Evolutionary conservation across 306 rosid species (phyloP), one percentile per base, ranked within the genome.

Genomic region (Quercus dentata): DNA sequence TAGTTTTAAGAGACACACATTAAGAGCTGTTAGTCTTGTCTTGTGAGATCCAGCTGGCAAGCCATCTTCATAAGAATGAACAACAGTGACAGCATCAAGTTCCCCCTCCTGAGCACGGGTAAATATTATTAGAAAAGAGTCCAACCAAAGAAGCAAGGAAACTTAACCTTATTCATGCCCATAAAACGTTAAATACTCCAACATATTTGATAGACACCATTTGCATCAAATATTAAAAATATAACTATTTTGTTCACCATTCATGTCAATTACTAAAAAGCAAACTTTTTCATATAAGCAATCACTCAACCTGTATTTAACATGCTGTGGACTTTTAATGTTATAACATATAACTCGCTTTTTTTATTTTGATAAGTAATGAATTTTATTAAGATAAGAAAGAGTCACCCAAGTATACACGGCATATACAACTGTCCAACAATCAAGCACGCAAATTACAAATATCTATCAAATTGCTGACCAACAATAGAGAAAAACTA

Each of bases 51-150:
- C 92, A 75, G 91, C 77, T 57, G 97, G 85, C 51, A 35, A 51
- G 46, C 84, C 90, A 77, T 86, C 96, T 84, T 95, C 99, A 71
- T 95, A 95, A 21, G 98, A 91, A 86, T 95, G 92, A 86, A 95
- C 96, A 61, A 90, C 82, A 57, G 94, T 91, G 77, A 81, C 82
- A 59, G 90, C 89, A 57, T 95, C 99, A 76, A 86, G 85, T 67
- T 92, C 92, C 63, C 90, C 98, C 73, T 92, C 99, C 99, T 95
- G 81, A 49, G 78, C 38, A 86, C 35, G 75, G 63, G 58, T 84
- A 81, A 76, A 57, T 59, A 46, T 27, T 56, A 13, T 76, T 56
- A 56, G 67, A 80, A 77, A 68, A 33, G 52, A 71, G 70, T 35
- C 74, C 69, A 52, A 65, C 58, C 75, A 38, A 30, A 76, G 77